Base-by-base conservation (phyloP, 768 basidiomycete species). In the Tulasnella sp. region DNA sequence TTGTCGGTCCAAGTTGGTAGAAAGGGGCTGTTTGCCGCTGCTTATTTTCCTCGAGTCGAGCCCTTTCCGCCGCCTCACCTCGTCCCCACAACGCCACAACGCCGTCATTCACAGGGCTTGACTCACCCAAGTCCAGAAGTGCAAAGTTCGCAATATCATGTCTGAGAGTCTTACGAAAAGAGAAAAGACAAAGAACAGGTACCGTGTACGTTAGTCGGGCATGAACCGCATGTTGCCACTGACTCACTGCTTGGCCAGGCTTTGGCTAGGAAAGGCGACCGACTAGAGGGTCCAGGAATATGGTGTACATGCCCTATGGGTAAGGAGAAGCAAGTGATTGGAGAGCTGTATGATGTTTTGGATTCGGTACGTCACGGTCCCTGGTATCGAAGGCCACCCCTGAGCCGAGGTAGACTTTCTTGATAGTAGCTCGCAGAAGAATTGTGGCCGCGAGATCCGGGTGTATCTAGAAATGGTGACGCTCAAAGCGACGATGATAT, bases 231-330 rank as follows among this genome's bases (percentile, higher is more conserved):
- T 40, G n/a, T 9, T 3, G 24, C 31, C 2, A 77, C 42, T 71
- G 36, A 68, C 38, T 52, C 56, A 62, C 27, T 77, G n/a, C 31
- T 39, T 46, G 31, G 31, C 7, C 89, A 90, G 2, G 88, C 91
- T 24, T 88, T 91, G 39, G 92, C 91, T 91, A 88, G 86, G 31
- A 93, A 90, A 84, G 86, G 89, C 62, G 85, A 86, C 36, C 62
- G 62, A 6, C 89, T 95, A 79, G 92, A 93, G 80, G 94, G 94
- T 12, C 94, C 94, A 27, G 94, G 94, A 24, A 86, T 96, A 27
- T 96, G 94, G 94, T 92, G 90, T 14, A 94, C 91, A 82, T 95
- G 93, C 82, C 89, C 94, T 40, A 94, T 92, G 84, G 94, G 94
- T 27, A 95, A 92, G 82, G 95, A 96, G 84, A 92, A 89, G 81